Evolutionary conservation across 371 early-diverging fungal genomes (phyloP), one percentile per base, ranked within the genome.

Genomic region (Circinella minor): DNA sequence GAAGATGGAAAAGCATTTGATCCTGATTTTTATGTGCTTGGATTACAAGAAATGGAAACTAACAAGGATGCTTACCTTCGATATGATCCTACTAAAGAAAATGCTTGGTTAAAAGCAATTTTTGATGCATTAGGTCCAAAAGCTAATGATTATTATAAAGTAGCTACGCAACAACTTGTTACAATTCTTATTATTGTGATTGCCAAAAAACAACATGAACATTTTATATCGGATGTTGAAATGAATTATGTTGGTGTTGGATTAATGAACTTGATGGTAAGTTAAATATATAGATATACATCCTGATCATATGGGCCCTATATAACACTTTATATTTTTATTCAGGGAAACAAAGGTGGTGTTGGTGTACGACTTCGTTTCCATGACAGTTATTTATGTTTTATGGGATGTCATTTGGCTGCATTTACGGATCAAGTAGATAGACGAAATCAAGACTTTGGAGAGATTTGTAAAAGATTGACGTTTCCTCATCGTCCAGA

Each of bases 331-430:
- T 47, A 18, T 7, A 38, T n/a, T 3, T 3, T 37, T 43, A 43
- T 43, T 11, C 43, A 94, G 91, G 98, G 96, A 15, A 98, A 98
- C 80, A 98, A 98, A 84, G 99, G 99, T 36, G 96, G 92, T 3
- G 91, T 94, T 4, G 90, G 91, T 5, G 88, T 96, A 27, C 86
- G 96, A 14, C 69, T 97, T 18, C 81, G 88, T 14, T 88, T 90
- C 67, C 81, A 88, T 59, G 96, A 97, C 73, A 90, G 95, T 10
- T 93, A 93, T 65, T 54, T 97, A 1, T 92, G 93, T 61, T 93
- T 97, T 79, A 90, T 98, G 18, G 94, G 92, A 61, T 88, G 92
- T 17, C 99, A 98, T 78, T 77, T 98, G 47, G 97, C 97, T 0
- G 96, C 96, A 0, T 96, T 94, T 66, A 84, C 88, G 0, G 83